These are phyloP conservation scores for Paramyrothecium sp. DNA, from an alignment of 2,329 filamentous ascomycete genomes.

Conservation along the genomic window DNA sequence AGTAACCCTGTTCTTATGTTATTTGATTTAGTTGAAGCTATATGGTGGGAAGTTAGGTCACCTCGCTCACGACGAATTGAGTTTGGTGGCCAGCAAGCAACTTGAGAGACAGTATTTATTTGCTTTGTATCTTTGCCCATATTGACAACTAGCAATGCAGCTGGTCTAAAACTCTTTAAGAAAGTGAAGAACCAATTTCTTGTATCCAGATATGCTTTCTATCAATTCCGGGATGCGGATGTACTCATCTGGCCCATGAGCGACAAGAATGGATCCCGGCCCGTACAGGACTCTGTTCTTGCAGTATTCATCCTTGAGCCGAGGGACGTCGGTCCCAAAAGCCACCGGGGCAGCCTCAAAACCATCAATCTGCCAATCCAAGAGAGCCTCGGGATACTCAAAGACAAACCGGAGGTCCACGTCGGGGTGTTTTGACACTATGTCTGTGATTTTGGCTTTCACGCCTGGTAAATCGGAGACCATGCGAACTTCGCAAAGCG, in stretches of 20 bases:
- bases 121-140: too few species aligned
- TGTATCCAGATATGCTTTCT: slow-evolving; percentile 34
- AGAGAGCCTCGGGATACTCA: slow-evolving; percentile 33
- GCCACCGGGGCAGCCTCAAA: slow-evolving; percentile 33
- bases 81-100: too few species aligned
- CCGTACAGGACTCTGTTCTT: slow-evolving; percentile 35
- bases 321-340: slow-evolving; percentile 37
- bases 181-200: slow-evolving; percentile 25
- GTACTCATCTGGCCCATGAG: slow-evolving; percentile 35
- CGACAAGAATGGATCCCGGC: slow-evolving; percentile 34
- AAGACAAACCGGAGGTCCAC: slow-evolving; percentile 32
- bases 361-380: slow-evolving; percentile 36
- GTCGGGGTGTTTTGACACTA: slow-evolving; percentile 27
- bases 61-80: too few species aligned
- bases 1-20: too few species aligned
- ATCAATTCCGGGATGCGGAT: slow-evolving; percentile 31
- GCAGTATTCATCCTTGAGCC: slow-evolving; percentile 25
- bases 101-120: too few species aligned
- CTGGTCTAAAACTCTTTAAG: neutral
- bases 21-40: too few species aligned
- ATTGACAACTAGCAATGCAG: too few species aligned
- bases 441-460: slow-evolving; percentile 27
- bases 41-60: too few species aligned
- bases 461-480: slow-evolving; percentile 31
- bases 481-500: slow-evolving; percentile 37